Conservation (phyloP, 495 filamentous ascomycete genomes). For the Aspergillus hancockii region DNA sequence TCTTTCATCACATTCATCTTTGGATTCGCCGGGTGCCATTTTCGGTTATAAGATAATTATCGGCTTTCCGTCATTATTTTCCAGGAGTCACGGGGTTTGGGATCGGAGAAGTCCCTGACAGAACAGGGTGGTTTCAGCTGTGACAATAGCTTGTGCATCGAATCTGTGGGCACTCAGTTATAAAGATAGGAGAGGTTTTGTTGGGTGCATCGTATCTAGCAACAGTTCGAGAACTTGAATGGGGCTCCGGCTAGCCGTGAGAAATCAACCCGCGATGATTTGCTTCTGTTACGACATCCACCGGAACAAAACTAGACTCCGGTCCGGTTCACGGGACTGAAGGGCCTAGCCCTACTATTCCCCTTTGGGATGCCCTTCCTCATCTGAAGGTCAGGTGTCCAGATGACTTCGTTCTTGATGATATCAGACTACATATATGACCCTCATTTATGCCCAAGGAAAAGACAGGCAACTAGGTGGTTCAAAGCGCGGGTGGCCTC, state of each 20-base stretch:
- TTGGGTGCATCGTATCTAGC: conserved; percentile 14
- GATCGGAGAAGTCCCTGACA: conserved; percentile 22
- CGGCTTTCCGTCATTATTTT: conserved; percentile 43
- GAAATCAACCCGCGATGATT: conserved; percentile 44
- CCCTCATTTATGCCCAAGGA: background rate
- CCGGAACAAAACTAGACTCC: conserved; percentile 34
- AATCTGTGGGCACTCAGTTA: conserved; percentile 17
- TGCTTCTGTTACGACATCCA: conserved; percentile 27
- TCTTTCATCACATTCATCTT: conserved; percentile 71
- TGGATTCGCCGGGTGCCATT: conserved; percentile 59
- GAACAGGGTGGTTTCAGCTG: conserved; percentile 20
- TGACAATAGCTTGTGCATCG: conserved; percentile 26
- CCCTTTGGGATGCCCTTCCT: conserved; percentile 26
- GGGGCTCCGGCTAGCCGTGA: conserved; percentile 20
- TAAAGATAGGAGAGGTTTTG: conserved; percentile 11
- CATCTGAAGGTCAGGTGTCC: conserved; percentile 5
- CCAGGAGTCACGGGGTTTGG: conserved; percentile 24
- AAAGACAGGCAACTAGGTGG: background rate
- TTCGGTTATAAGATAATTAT: conserved; percentile 37
- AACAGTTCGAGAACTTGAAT: background rate
- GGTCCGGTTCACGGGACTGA: conserved; percentile 37
- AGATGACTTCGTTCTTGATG: background rate
- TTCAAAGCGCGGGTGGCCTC: background rate
- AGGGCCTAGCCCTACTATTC: conserved; percentile 41
- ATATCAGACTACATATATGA: background rate